phyloP scores from a whole-genome alignment of 306 rosid species.

The Vigna reflexopilosa region DNA sequence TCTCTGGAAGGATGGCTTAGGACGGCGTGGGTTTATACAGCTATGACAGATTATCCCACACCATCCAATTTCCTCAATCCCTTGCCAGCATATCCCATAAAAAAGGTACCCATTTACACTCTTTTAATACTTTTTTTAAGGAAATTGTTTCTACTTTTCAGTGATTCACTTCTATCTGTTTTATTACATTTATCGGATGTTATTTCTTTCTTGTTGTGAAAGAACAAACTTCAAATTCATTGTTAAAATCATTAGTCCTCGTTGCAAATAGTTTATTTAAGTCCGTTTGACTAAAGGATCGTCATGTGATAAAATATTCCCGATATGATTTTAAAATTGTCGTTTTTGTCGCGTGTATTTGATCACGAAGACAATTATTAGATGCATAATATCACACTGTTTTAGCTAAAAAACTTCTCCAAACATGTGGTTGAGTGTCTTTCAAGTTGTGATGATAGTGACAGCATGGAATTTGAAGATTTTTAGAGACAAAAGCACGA shows the following conservation, averaged over 20 bases:
- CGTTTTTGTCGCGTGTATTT: not conserved
- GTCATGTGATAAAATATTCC: too few species aligned
- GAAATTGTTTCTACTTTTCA: not conserved
- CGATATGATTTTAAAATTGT: not conserved
- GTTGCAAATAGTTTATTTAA: not conserved
- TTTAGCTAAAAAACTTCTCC: not conserved
- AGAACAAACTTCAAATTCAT: not conserved
- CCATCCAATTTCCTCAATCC: constrained; percentile 74
- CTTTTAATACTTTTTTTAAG: not conserved
- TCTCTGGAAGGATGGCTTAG: constrained; percentile 57
- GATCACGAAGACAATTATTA: not conserved
- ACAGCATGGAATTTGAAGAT: not conserved
- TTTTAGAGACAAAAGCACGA: too few species aligned
- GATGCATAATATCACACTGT: not conserved
- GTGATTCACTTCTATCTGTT: not conserved
- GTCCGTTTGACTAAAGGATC: not conserved
- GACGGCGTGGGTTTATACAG: constrained; percentile 55
- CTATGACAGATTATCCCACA: constrained; percentile 97
- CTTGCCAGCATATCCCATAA: constrained; percentile 85
- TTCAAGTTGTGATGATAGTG: not conserved
- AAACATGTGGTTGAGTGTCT: not conserved
- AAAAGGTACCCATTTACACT: constrained; percentile 52
- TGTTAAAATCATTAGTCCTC: not conserved
- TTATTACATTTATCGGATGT: not conserved
- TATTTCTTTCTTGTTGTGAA: not conserved